Evolutionary conservation across 2,329 filamentous ascomycete genomes (phyloP), one percentile per base, ranked within the genome.

Genomic region (Alternaria novae-zelandiae): DNA sequence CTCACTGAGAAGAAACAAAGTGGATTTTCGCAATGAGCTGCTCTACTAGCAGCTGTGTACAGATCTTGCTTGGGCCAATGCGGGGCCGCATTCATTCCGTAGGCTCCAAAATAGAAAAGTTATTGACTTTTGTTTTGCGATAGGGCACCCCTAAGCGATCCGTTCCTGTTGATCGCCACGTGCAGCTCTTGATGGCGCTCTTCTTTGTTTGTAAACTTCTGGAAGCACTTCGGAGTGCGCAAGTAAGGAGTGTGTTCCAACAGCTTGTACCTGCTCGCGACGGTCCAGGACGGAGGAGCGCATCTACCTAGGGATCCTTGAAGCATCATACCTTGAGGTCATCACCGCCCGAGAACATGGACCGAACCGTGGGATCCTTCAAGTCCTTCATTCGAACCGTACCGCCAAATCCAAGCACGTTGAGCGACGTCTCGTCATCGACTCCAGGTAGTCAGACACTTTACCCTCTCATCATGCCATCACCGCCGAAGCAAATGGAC

Each of bases 131-230:
- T 77, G 74, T 78, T 62, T 61, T 50, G n/a, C 54, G 36, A 47
- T 54, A 51, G 51, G 56, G 59, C 54, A 63, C 53, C 54, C 57
- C 53, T 54, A 60, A 54, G 44, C 61, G 63, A 63, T 61, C 66
- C 63, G 68, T 61, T 70, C 66, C 57, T 60, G 61, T 59, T 47
- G 25, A 20, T 20, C 32, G 30, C 53, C 74, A 79, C 72, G 69
- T 76, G 73, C 65, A 23, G 53, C 49, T 13, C 25, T 43, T 45
- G 4, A 65, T 44, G 58, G 12, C 25, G 6, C 6, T 36, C 59
- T 68, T 70, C 76, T 78, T 79, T 79, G 74, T 78, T 72, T 59
- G 56, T 62, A 57, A 68, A 45, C 60, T 76, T 76, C 74, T 69
- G 70, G 75, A 76, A 76, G 56, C 44, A 46, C 44, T 60, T 57